phyloP scores from a whole-genome alignment of 2,329 filamentous ascomycete genomes.

The Venturia carpophila region DNA sequence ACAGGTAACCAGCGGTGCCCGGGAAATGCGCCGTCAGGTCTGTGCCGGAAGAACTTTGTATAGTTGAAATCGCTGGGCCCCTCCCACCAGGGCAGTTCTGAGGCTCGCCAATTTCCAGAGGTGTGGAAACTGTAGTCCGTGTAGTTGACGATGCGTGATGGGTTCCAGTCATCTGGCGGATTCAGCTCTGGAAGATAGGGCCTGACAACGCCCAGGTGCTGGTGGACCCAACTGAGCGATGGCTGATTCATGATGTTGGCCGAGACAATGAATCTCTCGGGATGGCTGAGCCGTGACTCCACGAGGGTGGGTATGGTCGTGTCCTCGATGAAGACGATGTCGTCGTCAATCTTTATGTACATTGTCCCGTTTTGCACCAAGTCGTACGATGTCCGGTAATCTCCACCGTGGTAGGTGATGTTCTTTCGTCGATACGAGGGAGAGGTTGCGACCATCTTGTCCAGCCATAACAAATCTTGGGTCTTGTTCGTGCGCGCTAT shows the following conservation, averaged over 20 bases:
- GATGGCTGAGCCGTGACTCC: conserved; percentile 44
- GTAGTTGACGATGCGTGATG: not conserved
- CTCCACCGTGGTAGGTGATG: conserved; percentile 21
- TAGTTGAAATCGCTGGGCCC: conserved; percentile 23
- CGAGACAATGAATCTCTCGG: conserved; percentile 45
- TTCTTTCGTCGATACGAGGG: conserved; percentile 27
- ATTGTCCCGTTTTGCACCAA: conserved; percentile 26
- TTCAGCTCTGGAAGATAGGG: conserved; percentile 46
- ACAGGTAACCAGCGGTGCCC: conserved; percentile 47
- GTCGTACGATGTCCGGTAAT: conserved; percentile 22
- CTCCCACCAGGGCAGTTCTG: conserved; percentile 32
- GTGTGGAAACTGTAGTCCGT: not conserved
- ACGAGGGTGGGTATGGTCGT: conserved; percentile 46
- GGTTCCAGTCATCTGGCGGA: conserved; percentile 19
- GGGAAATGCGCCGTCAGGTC: conserved; percentile 24
- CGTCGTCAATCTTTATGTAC: conserved; percentile 39
- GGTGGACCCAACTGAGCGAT: conserved; percentile 47
- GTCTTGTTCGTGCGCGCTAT: conserved; percentile 33
- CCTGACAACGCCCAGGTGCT: conserved; percentile 44
- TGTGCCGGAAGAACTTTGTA: conserved; percentile 24
- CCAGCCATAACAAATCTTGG: conserved; percentile 32
- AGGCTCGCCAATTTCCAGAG: conserved; percentile 33
- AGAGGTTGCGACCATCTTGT: conserved; percentile 26
- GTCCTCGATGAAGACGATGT: conserved; percentile 37
- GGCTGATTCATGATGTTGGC: conserved; percentile 52